Conservation (phyloP, 192 early-diverging fungal species). For the Backusella australiensis region DNA sequence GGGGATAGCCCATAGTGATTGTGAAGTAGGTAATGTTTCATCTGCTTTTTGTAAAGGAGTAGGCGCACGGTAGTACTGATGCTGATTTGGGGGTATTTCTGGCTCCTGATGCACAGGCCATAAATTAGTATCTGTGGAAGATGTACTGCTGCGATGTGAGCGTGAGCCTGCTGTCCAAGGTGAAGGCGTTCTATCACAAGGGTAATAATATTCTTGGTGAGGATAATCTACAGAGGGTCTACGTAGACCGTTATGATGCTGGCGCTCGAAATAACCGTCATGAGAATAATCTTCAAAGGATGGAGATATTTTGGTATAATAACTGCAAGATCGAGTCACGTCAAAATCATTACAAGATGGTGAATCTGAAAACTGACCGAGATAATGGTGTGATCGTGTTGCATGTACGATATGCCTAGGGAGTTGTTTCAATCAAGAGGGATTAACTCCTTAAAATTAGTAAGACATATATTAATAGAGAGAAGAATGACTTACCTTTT, state of each 20-base stretch:
- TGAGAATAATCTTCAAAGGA: constrained; percentile 3
- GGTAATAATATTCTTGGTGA: background rate
- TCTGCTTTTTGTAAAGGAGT: background rate
- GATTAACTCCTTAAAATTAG: background rate
- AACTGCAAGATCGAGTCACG: constrained; percentile 3
- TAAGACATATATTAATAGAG: background rate
- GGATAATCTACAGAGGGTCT: background rate
- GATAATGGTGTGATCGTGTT: constrained; percentile 8
- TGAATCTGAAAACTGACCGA: constrained; percentile 3
- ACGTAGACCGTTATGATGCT: background rate
- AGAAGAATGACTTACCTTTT: constrained; percentile 2
- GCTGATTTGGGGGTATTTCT: background rate
- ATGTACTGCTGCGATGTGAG: constrained; percentile 6
- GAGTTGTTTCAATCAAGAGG: constrained; percentile 6
- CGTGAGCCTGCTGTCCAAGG: background rate
- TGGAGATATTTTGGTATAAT: constrained; percentile 5
- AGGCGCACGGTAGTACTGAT: background rate
- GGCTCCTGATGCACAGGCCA: constrained; percentile 6
- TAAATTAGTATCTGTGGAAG: constrained; percentile 9
- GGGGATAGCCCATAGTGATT: constrained; percentile 20
- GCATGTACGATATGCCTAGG: constrained; percentile 1
- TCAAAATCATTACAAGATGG: background rate
- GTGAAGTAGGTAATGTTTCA: constrained; percentile 2
- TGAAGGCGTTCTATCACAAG: constrained; percentile 1
- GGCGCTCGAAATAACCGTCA: background rate